Base-by-base conservation (phyloP, 352 stramenopile species). In the Pythium myriotylum region DNA sequence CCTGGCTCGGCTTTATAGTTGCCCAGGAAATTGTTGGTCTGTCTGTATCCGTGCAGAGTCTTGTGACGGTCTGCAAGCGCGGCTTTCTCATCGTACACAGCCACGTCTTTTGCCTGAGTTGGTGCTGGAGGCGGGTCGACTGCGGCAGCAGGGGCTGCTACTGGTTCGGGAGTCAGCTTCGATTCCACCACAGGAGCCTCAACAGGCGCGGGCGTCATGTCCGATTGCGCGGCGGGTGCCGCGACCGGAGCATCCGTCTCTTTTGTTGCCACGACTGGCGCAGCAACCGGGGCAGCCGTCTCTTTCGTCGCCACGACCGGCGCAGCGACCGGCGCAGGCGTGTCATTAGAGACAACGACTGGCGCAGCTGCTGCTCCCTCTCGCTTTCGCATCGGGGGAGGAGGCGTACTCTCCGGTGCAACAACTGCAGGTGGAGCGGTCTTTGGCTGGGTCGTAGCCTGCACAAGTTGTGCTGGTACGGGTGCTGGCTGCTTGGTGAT, bases 11-110 rank as follows among this genome's bases (percentile, higher is more conserved):
- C 26, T 41, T 78, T 35, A 16, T 88, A 87, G 22, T 70, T 72
- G 53, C 70, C 54, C 7, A 91, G 62, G 60, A 78, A 88, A 17
- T 73, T 59, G 20, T 81, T 67, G 3, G 68, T 84, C 41, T 76
- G 72, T 20, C 76, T 75, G 55, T 86, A 88, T 6, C 77, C 79
- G 1, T 66, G 45, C 19, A 91, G 67, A 12, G 57, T 67, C 8
- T 80, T 48, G 33, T 91, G 79, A 17, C 79, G 77, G 26, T 73
- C 60, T 5, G 72, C 71, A 20, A 86, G 79, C 7, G 74, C 35
- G 3, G 73, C 57, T 1, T 40, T 68, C 32, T 27, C 32, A 29
- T 41, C 27, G 47, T 54, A 54, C 9, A 20, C 23, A 22, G 9
- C 45, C 4, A 7, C 14, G 17, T 17, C 47, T 19, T 4, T 20